Conservation (phyloP, 2,329 filamentous ascomycete genomes). For the Pestalotiopsis sp. region DNA sequence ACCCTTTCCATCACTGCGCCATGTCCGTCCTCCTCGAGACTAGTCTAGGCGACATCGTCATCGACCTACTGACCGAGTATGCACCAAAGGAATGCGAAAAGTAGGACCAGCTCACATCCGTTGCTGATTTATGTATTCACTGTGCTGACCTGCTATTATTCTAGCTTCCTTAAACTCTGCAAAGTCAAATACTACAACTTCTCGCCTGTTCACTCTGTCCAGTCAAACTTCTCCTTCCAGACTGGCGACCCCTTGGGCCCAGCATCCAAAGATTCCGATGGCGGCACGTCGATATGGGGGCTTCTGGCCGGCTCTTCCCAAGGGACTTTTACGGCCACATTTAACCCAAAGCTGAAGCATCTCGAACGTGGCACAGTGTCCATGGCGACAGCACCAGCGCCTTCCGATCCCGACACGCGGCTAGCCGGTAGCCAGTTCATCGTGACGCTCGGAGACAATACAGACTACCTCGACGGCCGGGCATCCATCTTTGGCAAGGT, state of each 20-base stretch:
- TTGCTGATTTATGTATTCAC: slow-evolving; percentile 20
- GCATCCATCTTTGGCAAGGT: slow-evolving; percentile 95
- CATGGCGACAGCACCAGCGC: slow-evolving; percentile 87
- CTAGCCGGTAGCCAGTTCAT: slow-evolving; percentile 92
- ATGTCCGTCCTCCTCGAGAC: slow-evolving; percentile 98
- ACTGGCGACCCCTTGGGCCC: slow-evolving; percentile 93
- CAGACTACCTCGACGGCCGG: slow-evolving; percentile 89
- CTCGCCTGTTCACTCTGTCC: slow-evolving; percentile 86
- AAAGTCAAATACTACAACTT: slow-evolving; percentile 99
- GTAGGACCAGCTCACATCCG: slow-evolving; percentile 52
- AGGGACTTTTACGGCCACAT: slow-evolving; percentile 80
- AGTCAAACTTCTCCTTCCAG: slow-evolving; percentile 95
- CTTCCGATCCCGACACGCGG: slow-evolving; percentile 77
- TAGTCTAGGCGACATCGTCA: slow-evolving; percentile 89
- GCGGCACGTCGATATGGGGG: slow-evolving; percentile 92
- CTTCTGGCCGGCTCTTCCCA: slow-evolving; percentile 70
- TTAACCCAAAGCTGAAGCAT: slow-evolving; percentile 88
- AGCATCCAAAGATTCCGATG: slow-evolving; percentile 81
- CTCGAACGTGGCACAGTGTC: slow-evolving; percentile 88
- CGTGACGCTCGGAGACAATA: slow-evolving; percentile 84
- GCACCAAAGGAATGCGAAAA: slow-evolving; percentile 94
- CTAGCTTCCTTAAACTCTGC: slow-evolving; percentile 96
- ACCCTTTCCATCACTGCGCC: not conserved
- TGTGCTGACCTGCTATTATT: slow-evolving; percentile 51
- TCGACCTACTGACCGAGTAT: slow-evolving; percentile 87